These are phyloP conservation scores for Globisporangium carolinianum DNA, from an alignment of 352 stramenopile species.

Conservation along the genomic window DNA sequence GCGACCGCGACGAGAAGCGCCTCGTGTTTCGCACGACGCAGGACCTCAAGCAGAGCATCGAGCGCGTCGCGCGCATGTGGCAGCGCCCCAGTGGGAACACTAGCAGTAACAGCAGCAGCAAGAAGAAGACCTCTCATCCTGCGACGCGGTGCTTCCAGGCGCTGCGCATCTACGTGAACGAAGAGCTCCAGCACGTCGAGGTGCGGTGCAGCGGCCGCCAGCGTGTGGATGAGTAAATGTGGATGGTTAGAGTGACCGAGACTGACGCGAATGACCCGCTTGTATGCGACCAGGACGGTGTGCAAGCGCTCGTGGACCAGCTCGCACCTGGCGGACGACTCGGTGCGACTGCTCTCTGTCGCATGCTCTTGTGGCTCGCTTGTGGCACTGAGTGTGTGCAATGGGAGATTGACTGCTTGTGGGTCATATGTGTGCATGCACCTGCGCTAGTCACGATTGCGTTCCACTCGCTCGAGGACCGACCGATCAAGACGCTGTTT, in stretches of 20 bases:
- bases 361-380: not conserved
- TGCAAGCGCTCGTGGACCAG: conserved; percentile 44
- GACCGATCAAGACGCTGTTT: conserved; percentile 76
- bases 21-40: conserved; percentile 53
- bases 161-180: conserved; percentile 75
- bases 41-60: conserved; percentile 65
- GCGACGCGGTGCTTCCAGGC: conserved; percentile 75
- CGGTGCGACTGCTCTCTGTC: conserved; percentile 15
- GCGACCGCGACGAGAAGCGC: conserved; percentile 41
- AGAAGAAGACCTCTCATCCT: conserved; percentile 34
- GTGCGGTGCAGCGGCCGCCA: conserved; percentile 4
- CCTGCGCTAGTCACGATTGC: conserved; percentile 53
- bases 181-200: conserved; percentile 68
- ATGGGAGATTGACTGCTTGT: not conserved
- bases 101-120: not conserved
- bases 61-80: conserved; percentile 72
- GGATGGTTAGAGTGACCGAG: not conserved
- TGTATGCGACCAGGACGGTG: conserved; percentile 17
- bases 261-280: not conserved
- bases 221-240: not conserved
- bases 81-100: conserved; percentile 7
- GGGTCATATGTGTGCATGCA: not conserved
- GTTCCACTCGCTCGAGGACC: conserved; percentile 81
- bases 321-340: conserved; percentile 51
- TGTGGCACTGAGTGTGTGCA: not conserved